Percentiles rank a stretch among this genome's conserved stretches.
Conservation (phyloP, 2,329 filamentous ascomycete genomes). For the Diaporthe citri region DNA sequence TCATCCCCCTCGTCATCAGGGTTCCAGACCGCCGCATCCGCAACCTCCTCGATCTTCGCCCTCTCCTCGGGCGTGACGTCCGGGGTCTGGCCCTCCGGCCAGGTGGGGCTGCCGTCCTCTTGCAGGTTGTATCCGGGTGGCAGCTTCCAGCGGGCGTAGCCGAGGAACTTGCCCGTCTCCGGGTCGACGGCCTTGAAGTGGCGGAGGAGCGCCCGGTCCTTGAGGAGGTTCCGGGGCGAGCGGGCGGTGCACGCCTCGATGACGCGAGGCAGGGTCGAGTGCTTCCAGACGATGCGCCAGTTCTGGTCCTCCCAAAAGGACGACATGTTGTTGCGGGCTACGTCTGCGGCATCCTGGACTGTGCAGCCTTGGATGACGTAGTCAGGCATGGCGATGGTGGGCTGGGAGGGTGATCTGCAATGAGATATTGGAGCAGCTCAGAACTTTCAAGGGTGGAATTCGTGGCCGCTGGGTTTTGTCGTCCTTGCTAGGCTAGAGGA, state of each 20-base stretch:
- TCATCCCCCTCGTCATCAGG: constrained; percentile 31
- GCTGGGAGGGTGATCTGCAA: neutral
- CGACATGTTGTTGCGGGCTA: constrained; percentile 43
- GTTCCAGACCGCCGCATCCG: constrained; percentile 40
- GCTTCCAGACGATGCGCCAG: constrained; percentile 40
- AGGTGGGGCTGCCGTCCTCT: constrained; percentile 20
- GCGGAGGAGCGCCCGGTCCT: constrained; percentile 38
- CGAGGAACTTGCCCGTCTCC: constrained; percentile 41
- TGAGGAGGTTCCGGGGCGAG: constrained; percentile 41
- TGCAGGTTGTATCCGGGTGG: constrained; percentile 13
- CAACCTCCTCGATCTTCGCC: constrained; percentile 34
- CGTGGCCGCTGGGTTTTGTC: neutral
- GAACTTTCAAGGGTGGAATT: neutral
- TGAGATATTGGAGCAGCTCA: neutral
- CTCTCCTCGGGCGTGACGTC: constrained; percentile 39
- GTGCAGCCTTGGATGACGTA: constrained; percentile 39
- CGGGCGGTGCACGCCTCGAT: constrained; percentile 26
- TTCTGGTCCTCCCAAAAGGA: constrained; percentile 43
- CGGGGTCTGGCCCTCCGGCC: constrained; percentile 42
- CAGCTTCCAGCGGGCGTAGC: constrained; percentile 44
- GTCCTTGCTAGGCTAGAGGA: too few relatives aligned
- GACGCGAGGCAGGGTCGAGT: constrained; percentile 26
- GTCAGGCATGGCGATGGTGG: constrained; percentile 16
- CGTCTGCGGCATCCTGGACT: constrained; percentile 36
- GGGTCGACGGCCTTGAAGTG: constrained; percentile 44